phyloP scores from a whole-genome alignment of 371 early-diverging fungal genomes.

The Amoeboaphelidium protococcarum region DNA sequence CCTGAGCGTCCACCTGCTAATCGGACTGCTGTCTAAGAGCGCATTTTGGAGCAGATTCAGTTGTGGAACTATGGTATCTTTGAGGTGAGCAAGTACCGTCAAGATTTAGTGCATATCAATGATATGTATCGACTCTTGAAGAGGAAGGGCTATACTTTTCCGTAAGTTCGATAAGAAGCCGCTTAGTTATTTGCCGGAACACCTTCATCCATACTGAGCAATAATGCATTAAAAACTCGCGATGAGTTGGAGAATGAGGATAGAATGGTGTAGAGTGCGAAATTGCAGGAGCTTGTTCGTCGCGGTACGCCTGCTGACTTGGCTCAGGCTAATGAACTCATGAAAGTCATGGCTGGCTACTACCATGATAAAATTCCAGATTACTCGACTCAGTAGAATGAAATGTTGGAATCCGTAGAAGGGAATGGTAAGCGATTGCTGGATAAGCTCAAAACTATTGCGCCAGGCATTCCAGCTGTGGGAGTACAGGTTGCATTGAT shows the following conservation, averaged over 20 bases:
- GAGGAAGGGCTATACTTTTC: slow-evolving; percentile 60
- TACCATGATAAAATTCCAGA: slow-evolving; percentile 41
- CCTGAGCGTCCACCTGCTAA: slow-evolving; percentile 49
- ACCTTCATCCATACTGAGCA: not conserved
- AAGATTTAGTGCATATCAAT: slow-evolving; percentile 64
- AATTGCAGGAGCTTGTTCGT: slow-evolving; percentile 83
- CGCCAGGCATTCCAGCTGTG: too few species aligned
- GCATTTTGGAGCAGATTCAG: slow-evolving; percentile 66
- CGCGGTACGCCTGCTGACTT: slow-evolving; percentile 73
- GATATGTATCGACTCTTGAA: slow-evolving; percentile 66
- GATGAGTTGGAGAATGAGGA: slow-evolving; percentile 85
- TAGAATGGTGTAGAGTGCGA: slow-evolving; percentile 57
- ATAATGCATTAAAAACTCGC: slow-evolving; percentile 30
- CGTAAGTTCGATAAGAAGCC: slow-evolving; percentile 33
- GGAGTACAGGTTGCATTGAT: too few species aligned
- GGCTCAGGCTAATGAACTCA: slow-evolving; percentile 72
- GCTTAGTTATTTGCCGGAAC: slow-evolving; percentile 7
- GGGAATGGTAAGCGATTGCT: slow-evolving; percentile 43
- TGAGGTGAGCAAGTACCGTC: slow-evolving; percentile 45
- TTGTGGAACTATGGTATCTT: slow-evolving; percentile 71
- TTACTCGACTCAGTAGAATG: slow-evolving; percentile 46
- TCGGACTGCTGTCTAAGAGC: slow-evolving; percentile 28
- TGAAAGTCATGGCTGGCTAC: slow-evolving; percentile 88
- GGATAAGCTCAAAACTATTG: slow-evolving; percentile 39
- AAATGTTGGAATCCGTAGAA: slow-evolving; percentile 54